A percentile compares a stretch with the other conserved stretches of the same genome.
These are phyloP conservation scores for Hordeum marinum DNA, from an alignment of 176 grass and related monocot species.

Conservation along the genomic window DNA sequence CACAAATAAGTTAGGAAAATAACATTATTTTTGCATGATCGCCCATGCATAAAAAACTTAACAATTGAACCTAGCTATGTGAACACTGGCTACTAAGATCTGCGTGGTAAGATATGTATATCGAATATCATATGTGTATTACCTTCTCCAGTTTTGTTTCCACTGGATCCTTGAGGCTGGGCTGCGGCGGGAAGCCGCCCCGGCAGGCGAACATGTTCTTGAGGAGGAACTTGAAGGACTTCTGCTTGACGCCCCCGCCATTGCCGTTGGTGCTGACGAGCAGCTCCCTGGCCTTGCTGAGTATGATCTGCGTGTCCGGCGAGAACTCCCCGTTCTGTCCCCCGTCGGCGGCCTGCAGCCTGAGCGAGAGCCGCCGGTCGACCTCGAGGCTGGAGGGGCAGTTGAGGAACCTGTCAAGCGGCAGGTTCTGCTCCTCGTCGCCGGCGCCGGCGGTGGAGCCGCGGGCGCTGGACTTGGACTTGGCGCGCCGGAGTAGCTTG, in stretches of 20 bases:
- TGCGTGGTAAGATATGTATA: not conserved
- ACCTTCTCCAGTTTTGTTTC: slow-evolving; percentile 94
- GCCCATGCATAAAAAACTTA: not conserved
- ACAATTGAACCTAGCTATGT: not conserved
- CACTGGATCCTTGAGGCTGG: slow-evolving; percentile 61
- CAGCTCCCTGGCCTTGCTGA: slow-evolving; percentile 79
- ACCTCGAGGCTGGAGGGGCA: slow-evolving; percentile 98
- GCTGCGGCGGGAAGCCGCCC: slow-evolving; percentile 50
- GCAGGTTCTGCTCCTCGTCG: slow-evolving; percentile 34
- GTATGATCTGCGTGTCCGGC: slow-evolving; percentile 93
- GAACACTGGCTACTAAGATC: not conserved
- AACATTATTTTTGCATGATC: not conserved
- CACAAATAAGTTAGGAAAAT: not conserved
- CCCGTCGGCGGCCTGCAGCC: not conserved
- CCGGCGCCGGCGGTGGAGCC: slow-evolving; percentile 21
- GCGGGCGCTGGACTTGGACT: slow-evolving; percentile 49
- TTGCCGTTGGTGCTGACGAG: slow-evolving; percentile 46
- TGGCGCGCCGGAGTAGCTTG: slow-evolving; percentile 63
- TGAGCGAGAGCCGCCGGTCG: slow-evolving; percentile 44
- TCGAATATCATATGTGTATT: not conserved
- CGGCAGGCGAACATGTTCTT: slow-evolving; percentile 89
- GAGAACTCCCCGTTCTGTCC: slow-evolving; percentile 64
- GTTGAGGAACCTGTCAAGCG: slow-evolving; percentile 90
- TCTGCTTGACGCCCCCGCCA: slow-evolving; percentile 57
- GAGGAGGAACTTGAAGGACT: slow-evolving; percentile 82